A percentile compares a stretch with the other conserved stretches of the same genome.
Conservation (phyloP, 352 stramenopile genomes). For the Salisapilia sapeloensis region DNA sequence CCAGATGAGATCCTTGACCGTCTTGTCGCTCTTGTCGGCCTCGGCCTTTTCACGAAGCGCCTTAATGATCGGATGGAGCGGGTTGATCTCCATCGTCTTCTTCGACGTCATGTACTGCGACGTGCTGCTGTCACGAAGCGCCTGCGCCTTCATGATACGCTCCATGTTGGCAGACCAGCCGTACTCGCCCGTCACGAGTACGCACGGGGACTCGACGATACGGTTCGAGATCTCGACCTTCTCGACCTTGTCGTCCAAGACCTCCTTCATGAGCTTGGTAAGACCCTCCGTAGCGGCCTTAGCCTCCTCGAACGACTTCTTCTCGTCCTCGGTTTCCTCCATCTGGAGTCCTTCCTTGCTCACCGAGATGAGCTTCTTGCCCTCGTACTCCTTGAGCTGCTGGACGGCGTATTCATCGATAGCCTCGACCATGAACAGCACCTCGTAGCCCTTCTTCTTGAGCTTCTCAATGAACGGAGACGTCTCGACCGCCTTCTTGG, state of each 20-base stretch:
- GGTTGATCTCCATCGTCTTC: constrained; percentile 99
- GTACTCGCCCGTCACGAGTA: constrained; percentile 98
- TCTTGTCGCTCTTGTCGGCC: constrained; percentile 98
- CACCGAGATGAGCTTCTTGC: constrained; percentile 98
- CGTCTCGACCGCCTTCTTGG: constrained; percentile 97
- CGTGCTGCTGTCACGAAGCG: constrained; percentile 93
- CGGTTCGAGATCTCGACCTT: constrained; percentile 99
- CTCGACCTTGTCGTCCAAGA: constrained; percentile 99
- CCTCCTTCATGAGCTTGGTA: constrained; percentile 99
- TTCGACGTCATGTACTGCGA: constrained; percentile 98
- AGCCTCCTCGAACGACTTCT: constrained; percentile 98
- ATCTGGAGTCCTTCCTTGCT: constrained; percentile 97
- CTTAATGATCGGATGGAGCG: constrained; percentile 96
- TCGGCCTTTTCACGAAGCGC: constrained; percentile 96
- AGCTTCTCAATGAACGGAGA: constrained; percentile 99
- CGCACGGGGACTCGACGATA: constrained; percentile 96
- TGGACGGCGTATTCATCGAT: constrained; percentile 99
- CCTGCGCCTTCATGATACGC: constrained; percentile 99
- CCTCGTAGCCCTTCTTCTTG: constrained; percentile 99
- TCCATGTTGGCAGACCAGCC: constrained; percentile 99
- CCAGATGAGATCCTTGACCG: constrained; percentile 99
- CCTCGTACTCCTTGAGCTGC: constrained; percentile 99
- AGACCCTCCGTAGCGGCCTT: constrained; percentile 95
- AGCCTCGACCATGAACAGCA: constrained; percentile 98
- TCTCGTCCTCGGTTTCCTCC: constrained; percentile 93